A percentile compares a stretch with the other conserved stretches of the same genome.
phyloP scores from a whole-genome alignment of 2,329 filamentous ascomycete genomes.

The Alternaria triticina region DNA sequence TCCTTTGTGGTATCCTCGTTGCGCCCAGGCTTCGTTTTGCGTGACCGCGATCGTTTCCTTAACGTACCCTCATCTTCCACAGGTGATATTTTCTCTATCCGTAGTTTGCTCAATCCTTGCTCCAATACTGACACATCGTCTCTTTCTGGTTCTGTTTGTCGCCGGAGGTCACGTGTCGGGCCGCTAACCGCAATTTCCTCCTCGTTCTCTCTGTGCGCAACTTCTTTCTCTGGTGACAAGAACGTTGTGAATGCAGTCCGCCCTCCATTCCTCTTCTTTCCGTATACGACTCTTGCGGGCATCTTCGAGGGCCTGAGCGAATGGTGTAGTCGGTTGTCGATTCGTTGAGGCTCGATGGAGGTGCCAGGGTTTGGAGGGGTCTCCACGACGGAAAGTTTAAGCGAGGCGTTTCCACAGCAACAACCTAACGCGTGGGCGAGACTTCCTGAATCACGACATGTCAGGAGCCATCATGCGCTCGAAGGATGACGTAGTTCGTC shows the following conservation, averaged over 20 bases:
- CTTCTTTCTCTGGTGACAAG: conserved; percentile 36
- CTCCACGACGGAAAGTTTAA: conserved; percentile 11
- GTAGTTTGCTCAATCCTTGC: conserved; percentile 10
- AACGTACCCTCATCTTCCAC: conserved; percentile 1
- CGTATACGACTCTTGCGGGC: conserved; percentile 33
- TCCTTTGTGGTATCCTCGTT: conserved; percentile 8
- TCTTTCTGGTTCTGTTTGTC: conserved; percentile 3
- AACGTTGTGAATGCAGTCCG: conserved; percentile 36
- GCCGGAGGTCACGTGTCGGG: conserved; percentile 4
- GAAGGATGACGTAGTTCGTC: background rate
- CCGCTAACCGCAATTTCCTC: conserved; percentile 2
- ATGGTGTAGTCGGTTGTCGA: background rate
- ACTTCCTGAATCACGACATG: background rate
- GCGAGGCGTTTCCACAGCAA: conserved; percentile 12
- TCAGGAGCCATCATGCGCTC: background rate
- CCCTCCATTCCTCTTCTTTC: conserved; percentile 32
- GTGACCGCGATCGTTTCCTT: conserved; percentile 15
- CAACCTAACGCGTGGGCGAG: background rate
- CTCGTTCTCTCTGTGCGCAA: background rate
- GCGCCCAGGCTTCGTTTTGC: background rate
- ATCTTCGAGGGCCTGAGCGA: conserved; percentile 18
- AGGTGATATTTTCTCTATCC: background rate
- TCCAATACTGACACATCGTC: conserved; percentile 7
- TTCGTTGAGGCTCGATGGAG: conserved; percentile 1
- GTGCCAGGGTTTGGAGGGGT: conserved; percentile 5